Percentiles rank a stretch among this genome's conserved stretches.
These are phyloP conservation scores for Trichoderma sp. DNA, from an alignment of 2,329 filamentous ascomycete genomes.

Conservation along the genomic window DNA sequence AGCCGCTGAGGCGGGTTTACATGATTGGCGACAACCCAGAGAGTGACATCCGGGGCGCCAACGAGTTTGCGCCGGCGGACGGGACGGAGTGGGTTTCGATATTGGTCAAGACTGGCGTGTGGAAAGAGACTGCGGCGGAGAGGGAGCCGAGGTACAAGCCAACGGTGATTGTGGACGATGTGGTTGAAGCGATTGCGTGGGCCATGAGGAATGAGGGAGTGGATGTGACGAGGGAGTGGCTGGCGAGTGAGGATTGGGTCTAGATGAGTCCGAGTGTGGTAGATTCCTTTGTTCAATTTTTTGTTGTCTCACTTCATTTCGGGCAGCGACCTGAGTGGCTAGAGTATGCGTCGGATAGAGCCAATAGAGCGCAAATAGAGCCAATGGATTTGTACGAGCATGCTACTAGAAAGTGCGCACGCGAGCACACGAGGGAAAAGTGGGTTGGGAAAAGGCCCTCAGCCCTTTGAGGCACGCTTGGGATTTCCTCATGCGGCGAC, in stretches of 20 bases:
- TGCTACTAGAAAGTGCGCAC: not conserved
- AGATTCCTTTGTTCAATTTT: not conserved
- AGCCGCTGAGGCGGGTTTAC: slow-evolving; percentile 74
- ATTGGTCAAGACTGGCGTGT: slow-evolving; percentile 80
- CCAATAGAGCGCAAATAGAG: not conserved
- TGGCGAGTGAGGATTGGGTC: slow-evolving; percentile 24
- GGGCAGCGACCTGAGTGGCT: not conserved
- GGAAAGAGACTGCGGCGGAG: slow-evolving; percentile 44
- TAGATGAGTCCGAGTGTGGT: not conserved
- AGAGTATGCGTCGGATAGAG: not conserved
- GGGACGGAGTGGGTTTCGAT: slow-evolving; percentile 77
- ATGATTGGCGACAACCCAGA: slow-evolving; percentile 94
- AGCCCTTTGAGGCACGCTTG: slow-evolving; percentile 5
- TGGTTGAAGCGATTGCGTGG: slow-evolving; percentile 76
- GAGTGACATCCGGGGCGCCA: slow-evolving; percentile 87
- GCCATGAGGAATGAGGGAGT: slow-evolving; percentile 61
- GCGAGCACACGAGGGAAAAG: not conserved
- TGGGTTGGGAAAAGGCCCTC: not conserved
- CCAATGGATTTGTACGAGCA: not conserved
- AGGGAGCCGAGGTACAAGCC: slow-evolving; percentile 61
- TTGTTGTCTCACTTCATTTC: not conserved
- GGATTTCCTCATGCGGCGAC: slow-evolving; percentile 16
- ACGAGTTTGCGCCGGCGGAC: slow-evolving; percentile 66
- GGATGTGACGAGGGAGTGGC: slow-evolving; percentile 37
- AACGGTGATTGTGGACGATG: slow-evolving; percentile 69